Conservation (phyloP, 2,329 filamentous ascomycete species). For the Cladosporium phlei region DNA sequence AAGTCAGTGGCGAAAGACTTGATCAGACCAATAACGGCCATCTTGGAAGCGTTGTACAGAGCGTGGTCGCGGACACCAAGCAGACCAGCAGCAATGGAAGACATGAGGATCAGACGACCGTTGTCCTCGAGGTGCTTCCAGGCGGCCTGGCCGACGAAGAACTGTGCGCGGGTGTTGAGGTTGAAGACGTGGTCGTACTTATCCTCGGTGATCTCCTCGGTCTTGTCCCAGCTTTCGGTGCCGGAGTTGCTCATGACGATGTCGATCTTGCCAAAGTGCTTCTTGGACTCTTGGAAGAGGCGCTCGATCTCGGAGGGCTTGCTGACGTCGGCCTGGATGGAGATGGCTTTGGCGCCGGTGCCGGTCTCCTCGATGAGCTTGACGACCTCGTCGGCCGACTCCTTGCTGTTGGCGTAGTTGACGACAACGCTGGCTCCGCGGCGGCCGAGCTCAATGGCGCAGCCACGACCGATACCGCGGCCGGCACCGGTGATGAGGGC, state of each 20-base stretch:
- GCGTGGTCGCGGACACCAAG: slow-evolving; percentile 66
- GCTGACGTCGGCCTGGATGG: slow-evolving; percentile 56
- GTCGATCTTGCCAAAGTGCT: slow-evolving; percentile 40
- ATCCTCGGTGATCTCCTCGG: slow-evolving; percentile 64
- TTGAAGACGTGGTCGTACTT: slow-evolving; percentile 68
- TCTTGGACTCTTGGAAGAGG: slow-evolving; percentile 45
- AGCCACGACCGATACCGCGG: slow-evolving; percentile 62
- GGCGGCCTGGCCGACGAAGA: slow-evolving; percentile 72
- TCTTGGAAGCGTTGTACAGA: slow-evolving; percentile 67
- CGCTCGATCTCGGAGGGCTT: slow-evolving; percentile 54
- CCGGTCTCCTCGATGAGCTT: slow-evolving; percentile 42
- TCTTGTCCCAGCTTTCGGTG: slow-evolving; percentile 63
- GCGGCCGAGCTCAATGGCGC: slow-evolving; percentile 62
- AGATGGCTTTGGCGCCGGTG: slow-evolving; percentile 49
- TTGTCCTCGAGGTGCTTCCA: slow-evolving; percentile 66
- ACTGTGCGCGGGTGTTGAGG: slow-evolving; percentile 66
- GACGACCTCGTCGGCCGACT: slow-evolving; percentile 46
- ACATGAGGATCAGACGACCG: slow-evolving; percentile 71
- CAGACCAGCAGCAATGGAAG: slow-evolving; percentile 63
- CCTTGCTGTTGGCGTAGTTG: slow-evolving; percentile 57
- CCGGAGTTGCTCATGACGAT: slow-evolving; percentile 53
- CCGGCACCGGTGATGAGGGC: slow-evolving; percentile 61
- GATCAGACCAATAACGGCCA: slow-evolving; percentile 67
- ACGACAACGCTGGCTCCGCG: slow-evolving; percentile 62
- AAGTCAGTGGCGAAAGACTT: slow-evolving; percentile 69